phyloP scores from a whole-genome alignment of 1,284 basidiomycete genomes.

The Pisolithus thermaeus region DNA sequence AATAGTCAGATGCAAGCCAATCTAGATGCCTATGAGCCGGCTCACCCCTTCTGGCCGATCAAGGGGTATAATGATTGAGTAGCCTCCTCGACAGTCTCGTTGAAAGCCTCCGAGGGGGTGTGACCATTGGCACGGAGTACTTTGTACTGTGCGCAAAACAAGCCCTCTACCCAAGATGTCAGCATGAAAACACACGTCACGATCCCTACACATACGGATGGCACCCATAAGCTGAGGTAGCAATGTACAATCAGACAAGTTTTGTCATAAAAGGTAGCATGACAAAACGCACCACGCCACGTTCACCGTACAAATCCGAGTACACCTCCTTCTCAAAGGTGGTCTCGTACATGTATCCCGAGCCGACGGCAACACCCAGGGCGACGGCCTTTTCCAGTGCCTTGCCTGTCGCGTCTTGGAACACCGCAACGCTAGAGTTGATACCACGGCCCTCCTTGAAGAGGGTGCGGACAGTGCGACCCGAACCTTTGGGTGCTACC shows the following conservation, averaged over 20 bases:
- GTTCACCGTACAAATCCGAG: slow-evolving; percentile 99
- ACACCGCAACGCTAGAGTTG: slow-evolving; percentile 86
- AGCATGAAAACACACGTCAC: slow-evolving; percentile 11
- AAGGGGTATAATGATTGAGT: slow-evolving; percentile 98
- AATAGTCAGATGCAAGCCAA: background rate
- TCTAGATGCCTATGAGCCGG: background rate
- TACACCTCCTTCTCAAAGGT: slow-evolving; percentile 99
- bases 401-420: slow-evolving; percentile 94
- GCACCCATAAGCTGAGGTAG: slow-evolving; percentile 86
- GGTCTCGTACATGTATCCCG: slow-evolving; percentile 97
- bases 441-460: slow-evolving; percentile 99
- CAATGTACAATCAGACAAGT: slow-evolving; percentile 11
- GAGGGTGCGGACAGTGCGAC: slow-evolving; percentile 97
- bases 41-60: slow-evolving; percentile 88
- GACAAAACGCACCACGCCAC: slow-evolving; percentile 79
- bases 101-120: slow-evolving; percentile 97
- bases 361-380: slow-evolving; percentile 91
- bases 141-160: slow-evolving; percentile 99
- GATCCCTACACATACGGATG: slow-evolving; percentile 63
- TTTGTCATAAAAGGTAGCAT: background rate
- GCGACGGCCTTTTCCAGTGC: slow-evolving; percentile 97
- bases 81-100: slow-evolving; percentile 99
- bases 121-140: slow-evolving; percentile 98
- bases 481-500: slow-evolving; percentile 98
- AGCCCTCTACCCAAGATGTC: slow-evolving; percentile 62